These are phyloP conservation scores for Fusarium subglutinans DNA, from an alignment of 2,329 filamentous ascomycete species.

Conservation along the genomic window DNA sequence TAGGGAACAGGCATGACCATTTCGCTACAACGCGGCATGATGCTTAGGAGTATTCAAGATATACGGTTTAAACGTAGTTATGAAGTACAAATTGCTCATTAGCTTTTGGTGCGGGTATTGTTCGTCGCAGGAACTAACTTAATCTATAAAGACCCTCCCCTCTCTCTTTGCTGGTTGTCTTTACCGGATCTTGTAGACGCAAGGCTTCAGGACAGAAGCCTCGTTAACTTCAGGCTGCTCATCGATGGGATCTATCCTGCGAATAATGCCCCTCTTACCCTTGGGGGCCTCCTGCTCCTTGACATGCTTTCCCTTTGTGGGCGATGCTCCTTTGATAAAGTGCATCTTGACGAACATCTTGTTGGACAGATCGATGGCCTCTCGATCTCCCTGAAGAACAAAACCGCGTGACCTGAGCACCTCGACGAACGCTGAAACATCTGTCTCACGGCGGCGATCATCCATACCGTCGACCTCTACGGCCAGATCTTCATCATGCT, in stretches of 20 bases:
- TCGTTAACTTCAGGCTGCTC: constrained; percentile 72
- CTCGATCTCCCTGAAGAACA: constrained; percentile 74
- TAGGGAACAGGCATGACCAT: constrained; percentile 13
- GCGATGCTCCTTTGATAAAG: constrained; percentile 84
- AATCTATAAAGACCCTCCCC: constrained; percentile 12
- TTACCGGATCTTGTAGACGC: constrained; percentile 90
- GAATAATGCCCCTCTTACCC: constrained; percentile 64
- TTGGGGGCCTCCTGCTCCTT: constrained; percentile 65
- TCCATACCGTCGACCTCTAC: constrained; percentile 77
- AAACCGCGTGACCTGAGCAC: constrained; percentile 85
- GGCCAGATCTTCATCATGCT: constrained; percentile 66
- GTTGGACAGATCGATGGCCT: constrained; percentile 82
- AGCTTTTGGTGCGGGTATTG: constrained; percentile 29
- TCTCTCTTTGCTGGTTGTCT: constrained; percentile 27
- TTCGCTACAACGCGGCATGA: constrained; percentile 17
- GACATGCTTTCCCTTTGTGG: constrained; percentile 79
- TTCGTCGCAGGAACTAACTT: constrained; percentile 9
- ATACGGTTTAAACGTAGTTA: constrained; percentile 23
- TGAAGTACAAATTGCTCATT: constrained; percentile 28
- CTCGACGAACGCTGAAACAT: constrained; percentile 86
- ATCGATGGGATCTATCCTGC: constrained; percentile 63
- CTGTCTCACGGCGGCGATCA: constrained; percentile 75
- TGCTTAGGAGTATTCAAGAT: constrained; percentile 26
- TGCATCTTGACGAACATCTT: constrained; percentile 99
- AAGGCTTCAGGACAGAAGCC: constrained; percentile 81